Evolutionary conservation across 108 stramenopile species (phyloP).

Genomic region (Conticribra weissflogii): DNA sequence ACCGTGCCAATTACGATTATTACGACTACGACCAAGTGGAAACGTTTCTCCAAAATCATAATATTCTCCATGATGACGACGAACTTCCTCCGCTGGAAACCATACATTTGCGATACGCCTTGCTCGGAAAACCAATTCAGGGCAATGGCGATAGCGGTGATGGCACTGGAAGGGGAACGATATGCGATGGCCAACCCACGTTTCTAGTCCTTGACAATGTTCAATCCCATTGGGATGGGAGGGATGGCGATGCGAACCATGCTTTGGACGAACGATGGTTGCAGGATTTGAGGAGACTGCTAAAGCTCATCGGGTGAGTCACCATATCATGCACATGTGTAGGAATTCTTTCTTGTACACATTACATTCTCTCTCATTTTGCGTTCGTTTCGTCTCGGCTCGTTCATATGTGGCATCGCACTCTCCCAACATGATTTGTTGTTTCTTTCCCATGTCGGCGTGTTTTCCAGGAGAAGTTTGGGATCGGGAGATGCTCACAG

Average conservation of each 20-base stretch:
- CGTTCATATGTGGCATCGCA: too few species aligned
- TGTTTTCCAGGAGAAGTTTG: background rate
- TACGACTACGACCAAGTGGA: too few species aligned
- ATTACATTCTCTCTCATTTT: too few species aligned
- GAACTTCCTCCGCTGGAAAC: too few species aligned
- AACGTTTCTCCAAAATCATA: too few species aligned
- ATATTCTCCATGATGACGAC: too few species aligned
- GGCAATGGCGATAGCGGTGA: background rate
- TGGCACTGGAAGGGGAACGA: background rate
- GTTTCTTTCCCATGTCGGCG: background rate
- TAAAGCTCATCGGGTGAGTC: slow-evolving; percentile 13
- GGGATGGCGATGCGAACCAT: background rate
- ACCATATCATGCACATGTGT: too few species aligned
- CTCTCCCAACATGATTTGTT: too few species aligned
- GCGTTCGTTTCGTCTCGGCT: too few species aligned
- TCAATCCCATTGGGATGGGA: background rate
- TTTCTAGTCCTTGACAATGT: slow-evolving; percentile 6
- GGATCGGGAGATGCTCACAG: background rate
- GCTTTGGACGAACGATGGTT: slow-evolving; percentile 8
- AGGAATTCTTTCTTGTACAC: too few species aligned
- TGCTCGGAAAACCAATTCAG: slow-evolving; percentile 8
- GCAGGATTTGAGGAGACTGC: slow-evolving; percentile 8
- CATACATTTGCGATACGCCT: slow-evolving; percentile 22
- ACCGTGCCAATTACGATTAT: too few species aligned
- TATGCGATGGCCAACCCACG: background rate